Evolutionary conservation across 108 stramenopile genomes (phyloP).

Genomic region (Nannochloropsis gaditana): DNA sequence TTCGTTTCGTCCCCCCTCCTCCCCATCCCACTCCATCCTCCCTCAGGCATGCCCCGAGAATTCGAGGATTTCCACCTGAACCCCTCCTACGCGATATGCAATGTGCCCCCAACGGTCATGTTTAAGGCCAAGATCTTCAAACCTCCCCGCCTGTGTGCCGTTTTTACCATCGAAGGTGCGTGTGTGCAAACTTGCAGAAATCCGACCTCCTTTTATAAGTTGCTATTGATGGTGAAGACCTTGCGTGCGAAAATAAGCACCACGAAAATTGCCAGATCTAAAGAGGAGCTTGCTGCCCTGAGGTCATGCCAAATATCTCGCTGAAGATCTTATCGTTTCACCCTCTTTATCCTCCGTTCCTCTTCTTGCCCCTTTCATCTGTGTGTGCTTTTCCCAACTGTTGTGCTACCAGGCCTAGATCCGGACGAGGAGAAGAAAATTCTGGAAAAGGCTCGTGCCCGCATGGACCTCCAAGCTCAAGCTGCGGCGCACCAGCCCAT

Average conservation of each 20-base stretch:
- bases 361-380: background rate
- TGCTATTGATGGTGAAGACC: too few relatives aligned
- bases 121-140: slow-evolving; percentile 52
- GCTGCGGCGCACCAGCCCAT: background rate
- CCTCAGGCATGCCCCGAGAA: background rate
- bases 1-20: background rate
- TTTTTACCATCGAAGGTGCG: slow-evolving; percentile 29
- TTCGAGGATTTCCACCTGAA: background rate
- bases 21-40: background rate
- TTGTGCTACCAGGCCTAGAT: background rate
- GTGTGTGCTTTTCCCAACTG: too few relatives aligned
- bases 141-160: slow-evolving; percentile 41
- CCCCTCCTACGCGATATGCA: slow-evolving; percentile 36
- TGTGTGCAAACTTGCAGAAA: background rate
- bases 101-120: slow-evolving; percentile 46
- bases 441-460: background rate
- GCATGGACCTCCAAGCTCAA: background rate
- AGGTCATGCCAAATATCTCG: too few relatives aligned
- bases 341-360: background rate
- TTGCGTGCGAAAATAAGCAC: too few relatives aligned
- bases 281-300: too few relatives aligned
- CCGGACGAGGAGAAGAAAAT: background rate
- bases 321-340: too few relatives aligned
- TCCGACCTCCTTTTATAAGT: too few relatives aligned
- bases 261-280: too few relatives aligned